A percentile compares a stretch with the other conserved stretches of the same genome.
These are phyloP conservation scores for Xylaria telfairii DNA, from an alignment of 495 filamentous ascomycete species.

Conservation along the genomic window DNA sequence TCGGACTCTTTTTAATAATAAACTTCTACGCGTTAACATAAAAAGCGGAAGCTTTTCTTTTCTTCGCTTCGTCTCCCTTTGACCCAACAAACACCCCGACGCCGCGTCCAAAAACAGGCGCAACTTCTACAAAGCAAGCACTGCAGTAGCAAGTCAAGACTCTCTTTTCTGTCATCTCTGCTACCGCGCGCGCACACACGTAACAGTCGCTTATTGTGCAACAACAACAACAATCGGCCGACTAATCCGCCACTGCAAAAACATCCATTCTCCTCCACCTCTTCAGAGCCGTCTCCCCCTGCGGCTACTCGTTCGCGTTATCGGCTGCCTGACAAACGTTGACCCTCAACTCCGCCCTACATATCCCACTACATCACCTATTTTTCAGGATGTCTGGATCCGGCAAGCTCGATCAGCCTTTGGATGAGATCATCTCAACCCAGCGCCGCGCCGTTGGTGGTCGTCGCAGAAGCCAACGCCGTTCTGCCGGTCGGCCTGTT, in stretches of 20 bases:
- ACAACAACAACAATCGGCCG: constrained; percentile 5
- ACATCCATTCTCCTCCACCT: background rate
- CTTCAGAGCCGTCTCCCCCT: constrained; percentile 2
- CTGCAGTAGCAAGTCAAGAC: constrained; percentile 23
- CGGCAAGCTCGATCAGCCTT: constrained; percentile 89
- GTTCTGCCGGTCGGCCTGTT: constrained; percentile 57
- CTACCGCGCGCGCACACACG: background rate
- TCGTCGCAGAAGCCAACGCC: constrained; percentile 57
- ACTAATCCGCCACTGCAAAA: constrained; percentile 7
- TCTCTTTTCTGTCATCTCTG: constrained; percentile 2
- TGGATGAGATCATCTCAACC: constrained; percentile 92
- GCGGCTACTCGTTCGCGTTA: constrained; percentile 25
- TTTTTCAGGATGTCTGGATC: constrained; percentile 76
- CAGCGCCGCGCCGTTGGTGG: constrained; percentile 63
- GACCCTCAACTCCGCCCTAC: constrained; percentile 24
- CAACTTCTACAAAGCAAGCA: constrained; percentile 14
- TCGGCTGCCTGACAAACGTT: constrained; percentile 26
- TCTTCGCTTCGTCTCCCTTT: constrained; percentile 6
- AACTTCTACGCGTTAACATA: background rate
- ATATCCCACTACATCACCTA: constrained; percentile 33
- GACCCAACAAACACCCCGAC: background rate
- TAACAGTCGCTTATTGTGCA: constrained; percentile 10
- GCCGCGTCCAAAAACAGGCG: background rate
- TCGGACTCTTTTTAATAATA: constrained; percentile 17
- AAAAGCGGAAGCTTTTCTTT: constrained; percentile 1